Evolutionary conservation across 1,139 yeast genomes (phyloP), one percentile per base, ranked within the genome.

Genomic region (Debaryomyces fabryi): DNA sequence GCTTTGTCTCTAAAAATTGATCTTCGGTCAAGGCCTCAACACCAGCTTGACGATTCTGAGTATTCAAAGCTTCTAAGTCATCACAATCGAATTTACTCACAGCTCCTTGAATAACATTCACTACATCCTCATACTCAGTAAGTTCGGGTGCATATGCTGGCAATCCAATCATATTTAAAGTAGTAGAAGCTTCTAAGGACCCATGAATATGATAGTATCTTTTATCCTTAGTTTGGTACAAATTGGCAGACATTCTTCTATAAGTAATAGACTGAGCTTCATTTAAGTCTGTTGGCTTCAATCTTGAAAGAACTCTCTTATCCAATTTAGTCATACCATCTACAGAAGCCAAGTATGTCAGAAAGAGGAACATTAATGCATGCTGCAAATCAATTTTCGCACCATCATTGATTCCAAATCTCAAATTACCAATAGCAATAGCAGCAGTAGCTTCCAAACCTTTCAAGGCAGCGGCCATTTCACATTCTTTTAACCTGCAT

Each of bases 121-220:
- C 58, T 39, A 65, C 58, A 21, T 58, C 59, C 12, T 58, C 52
- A 51, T 66, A 64, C 36, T 62, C 67, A 6, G 58, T 55, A 25
- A 63, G 49, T 4, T 62, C 55, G 4, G 57, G 58, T 27, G 57
- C 51, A 46, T 52, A 58, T 10, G 65, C 52, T 3, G 71, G 72
- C 16, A 67, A 55, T 2, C 71, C 72, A 46, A 67, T 63, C 71
- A 67, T 64, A 23, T 64, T 62, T 42, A 68, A 56, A 15, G 71
- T 65, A 0, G 64, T 58, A 4, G 63, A 50, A 2, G 71, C 68
- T 38, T 68, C 69, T 39, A 68, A 54, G 7, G 70, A 65, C 5
- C 72, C 72, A 49, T 67, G 72, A 30, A 67, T 63, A 46, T 67
- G 72, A 47, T 59, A 67, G 50, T 53, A 67, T 41, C 60, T 57